Evolutionary conservation across 1,284 basidiomycete species (phyloP).

Genomic region (Cryptococcus sp.): DNA sequence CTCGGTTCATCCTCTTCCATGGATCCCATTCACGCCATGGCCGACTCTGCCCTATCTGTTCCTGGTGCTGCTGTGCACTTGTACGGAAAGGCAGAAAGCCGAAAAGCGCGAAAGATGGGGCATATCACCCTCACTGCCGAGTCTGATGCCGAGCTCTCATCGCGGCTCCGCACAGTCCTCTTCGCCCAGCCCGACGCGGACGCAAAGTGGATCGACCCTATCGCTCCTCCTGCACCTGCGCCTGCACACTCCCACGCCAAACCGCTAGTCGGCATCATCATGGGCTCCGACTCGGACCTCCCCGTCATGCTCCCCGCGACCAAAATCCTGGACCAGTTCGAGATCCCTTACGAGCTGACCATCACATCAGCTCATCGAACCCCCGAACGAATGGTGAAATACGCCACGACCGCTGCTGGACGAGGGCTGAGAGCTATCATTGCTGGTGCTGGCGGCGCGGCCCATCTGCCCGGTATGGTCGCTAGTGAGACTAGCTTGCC

Average conservation of each 20-base stretch:
- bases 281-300: slow-evolving; percentile 99
- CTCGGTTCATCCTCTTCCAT: slow-evolving; percentile 74
- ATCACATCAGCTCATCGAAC: slow-evolving; percentile 97
- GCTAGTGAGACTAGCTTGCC: slow-evolving; percentile 90
- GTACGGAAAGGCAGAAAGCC: slow-evolving; percentile 88
- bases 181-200: slow-evolving; percentile 63
- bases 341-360: slow-evolving; percentile 87
- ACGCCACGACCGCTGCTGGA: slow-evolving; percentile 70
- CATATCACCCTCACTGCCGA: slow-evolving; percentile 89
- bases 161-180: slow-evolving; percentile 71
- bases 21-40: slow-evolving; percentile 59
- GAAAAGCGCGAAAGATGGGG: slow-evolving; percentile 95
- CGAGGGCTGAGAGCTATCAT: slow-evolving; percentile 80
- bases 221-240: slow-evolving; percentile 58
- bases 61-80: slow-evolving; percentile 84
- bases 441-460: slow-evolving; percentile 94
- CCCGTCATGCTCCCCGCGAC: slow-evolving; percentile 90
- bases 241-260: slow-evolving; percentile 60
- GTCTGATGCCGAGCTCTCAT: slow-evolving; percentile 74
- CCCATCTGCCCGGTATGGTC: slow-evolving; percentile 98
- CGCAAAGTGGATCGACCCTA: slow-evolving; percentile 57
- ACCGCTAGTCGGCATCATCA: slow-evolving; percentile 91
- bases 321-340: slow-evolving; percentile 76
- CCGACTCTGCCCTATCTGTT: slow-evolving; percentile 62
- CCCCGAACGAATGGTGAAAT: slow-evolving; percentile 80